Conservation (phyloP, 805 yeast genomes). For the Sugiyamaella lignohabitans region DNA sequence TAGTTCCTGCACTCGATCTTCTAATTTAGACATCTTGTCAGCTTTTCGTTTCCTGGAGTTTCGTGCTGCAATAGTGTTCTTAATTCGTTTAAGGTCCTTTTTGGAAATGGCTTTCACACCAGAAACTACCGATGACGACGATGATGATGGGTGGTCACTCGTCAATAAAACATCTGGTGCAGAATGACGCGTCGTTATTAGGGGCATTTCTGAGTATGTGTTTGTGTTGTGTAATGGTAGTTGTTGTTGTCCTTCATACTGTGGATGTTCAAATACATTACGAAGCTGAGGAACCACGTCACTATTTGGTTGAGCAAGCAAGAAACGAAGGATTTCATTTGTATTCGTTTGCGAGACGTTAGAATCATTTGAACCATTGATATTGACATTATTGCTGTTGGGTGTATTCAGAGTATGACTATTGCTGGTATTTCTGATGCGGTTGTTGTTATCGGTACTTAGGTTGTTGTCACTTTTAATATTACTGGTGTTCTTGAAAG, state of each 20-base stretch:
- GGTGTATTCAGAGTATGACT: not conserved
- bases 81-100: constrained; percentile 79
- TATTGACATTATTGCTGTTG: not conserved
- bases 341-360: too few relatives aligned
- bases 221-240: not conserved
- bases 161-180: not conserved
- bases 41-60: constrained; percentile 88
- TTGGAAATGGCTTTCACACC: constrained; percentile 5
- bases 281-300: too few relatives aligned
- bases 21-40: constrained; percentile 85
- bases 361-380: too few relatives aligned
- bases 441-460: not conserved
- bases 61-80: constrained; percentile 84
- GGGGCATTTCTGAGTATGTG: not conserved
- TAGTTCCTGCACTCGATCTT: constrained; percentile 58
- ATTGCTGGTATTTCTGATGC: too few relatives aligned
- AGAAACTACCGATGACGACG: not conserved
- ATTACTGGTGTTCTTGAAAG: too few relatives aligned
- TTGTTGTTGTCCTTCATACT: too few relatives aligned
- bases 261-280: not conserved
- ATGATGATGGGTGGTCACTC: not conserved
- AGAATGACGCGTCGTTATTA: not conserved
- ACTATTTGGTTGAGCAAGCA: not conserved
- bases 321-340: not conserved
- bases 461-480: too few relatives aligned